Evolutionary conservation across 2,329 filamentous ascomycete genomes (phyloP).

Genomic region (Ophiosphaerella herpotricha): DNA sequence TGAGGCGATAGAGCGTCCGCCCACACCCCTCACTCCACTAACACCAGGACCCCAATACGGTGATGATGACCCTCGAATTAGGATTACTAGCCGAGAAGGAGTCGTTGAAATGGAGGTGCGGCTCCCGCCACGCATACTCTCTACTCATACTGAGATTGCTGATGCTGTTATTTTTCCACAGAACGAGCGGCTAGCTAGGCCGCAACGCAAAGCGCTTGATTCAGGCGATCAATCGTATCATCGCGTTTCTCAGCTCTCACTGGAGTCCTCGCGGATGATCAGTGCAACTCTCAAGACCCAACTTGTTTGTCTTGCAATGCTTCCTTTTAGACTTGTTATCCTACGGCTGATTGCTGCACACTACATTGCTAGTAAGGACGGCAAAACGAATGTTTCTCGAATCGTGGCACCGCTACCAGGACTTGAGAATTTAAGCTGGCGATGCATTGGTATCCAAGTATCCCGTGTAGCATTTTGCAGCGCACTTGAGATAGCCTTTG

Average conservation of each 20-base stretch:
- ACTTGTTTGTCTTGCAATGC: slow-evolving; percentile 33
- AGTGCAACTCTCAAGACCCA: slow-evolving; percentile 38
- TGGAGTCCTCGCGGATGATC: slow-evolving; percentile 39
- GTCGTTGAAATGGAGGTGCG: slow-evolving; percentile 47
- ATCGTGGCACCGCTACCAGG: slow-evolving; percentile 12
- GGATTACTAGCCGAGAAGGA: slow-evolving; percentile 45
- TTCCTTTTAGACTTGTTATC: slow-evolving; percentile 38
- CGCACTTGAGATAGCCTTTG: slow-evolving; percentile 37
- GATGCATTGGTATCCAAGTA: slow-evolving; percentile 25
- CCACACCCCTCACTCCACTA: slow-evolving; percentile 32
- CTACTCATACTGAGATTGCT: slow-evolving; percentile 31
- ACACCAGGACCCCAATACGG: slow-evolving; percentile 26
- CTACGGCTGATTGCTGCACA: slow-evolving; percentile 40
- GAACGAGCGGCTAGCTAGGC: slow-evolving; percentile 8
- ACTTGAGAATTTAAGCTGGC: slow-evolving; percentile 17
- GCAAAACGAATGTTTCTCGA: slow-evolving; percentile 9
- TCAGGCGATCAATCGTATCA: slow-evolving; percentile 22
- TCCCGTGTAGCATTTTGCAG: slow-evolving; percentile 42
- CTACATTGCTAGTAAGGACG: slow-evolving; percentile 22
- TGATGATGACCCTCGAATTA: slow-evolving; percentile 42
- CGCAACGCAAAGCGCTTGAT: slow-evolving; percentile 6
- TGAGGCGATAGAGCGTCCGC: slow-evolving; percentile 20
- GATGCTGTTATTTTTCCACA: slow-evolving; percentile 13
- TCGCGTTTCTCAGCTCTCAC: slow-evolving; percentile 44
- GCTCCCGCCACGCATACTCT: slow-evolving; percentile 38